Evolutionary conservation across 345 rosid species (phyloP).

Genomic region (Salix dunnii): DNA sequence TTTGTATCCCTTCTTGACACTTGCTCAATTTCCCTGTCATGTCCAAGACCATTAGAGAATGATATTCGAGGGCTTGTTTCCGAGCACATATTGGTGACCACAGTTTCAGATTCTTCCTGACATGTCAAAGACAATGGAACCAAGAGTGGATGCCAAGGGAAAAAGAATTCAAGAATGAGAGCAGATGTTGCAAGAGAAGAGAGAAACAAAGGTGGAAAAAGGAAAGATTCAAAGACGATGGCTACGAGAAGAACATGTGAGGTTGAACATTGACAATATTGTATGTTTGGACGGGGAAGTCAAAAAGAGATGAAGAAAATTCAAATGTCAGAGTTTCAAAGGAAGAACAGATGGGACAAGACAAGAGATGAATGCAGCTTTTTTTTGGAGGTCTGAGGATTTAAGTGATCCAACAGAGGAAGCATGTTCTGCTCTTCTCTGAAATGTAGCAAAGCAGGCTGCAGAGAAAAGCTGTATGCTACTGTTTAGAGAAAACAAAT

Average conservation of each 20-base stretch:
- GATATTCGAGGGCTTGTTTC: slow-evolving; percentile 58
- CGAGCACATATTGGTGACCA: slow-evolving; percentile 39
- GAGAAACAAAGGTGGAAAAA: neutral
- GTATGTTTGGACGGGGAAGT: neutral
- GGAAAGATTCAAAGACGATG: slow-evolving; percentile 25
- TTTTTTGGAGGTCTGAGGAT: slow-evolving; percentile 1
- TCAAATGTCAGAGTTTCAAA: neutral
- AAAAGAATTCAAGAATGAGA: neutral
- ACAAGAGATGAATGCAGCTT: slow-evolving; percentile 1
- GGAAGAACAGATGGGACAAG: neutral
- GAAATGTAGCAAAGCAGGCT: slow-evolving; percentile 22
- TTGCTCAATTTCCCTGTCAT: slow-evolving; percentile 18
- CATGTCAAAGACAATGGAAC: neutral
- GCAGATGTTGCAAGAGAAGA: neutral
- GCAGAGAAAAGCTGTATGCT: slow-evolving; percentile 16
- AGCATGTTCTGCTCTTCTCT: slow-evolving; percentile 15
- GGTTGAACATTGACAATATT: slow-evolving; percentile 12
- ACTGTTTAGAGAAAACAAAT: neutral
- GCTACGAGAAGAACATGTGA: slow-evolving; percentile 17
- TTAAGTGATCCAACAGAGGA: slow-evolving; percentile 4
- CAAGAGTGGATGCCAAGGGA: neutral
- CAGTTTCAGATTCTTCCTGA: neutral
- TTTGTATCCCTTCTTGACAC: slow-evolving; percentile 38
- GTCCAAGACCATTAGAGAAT: slow-evolving; percentile 51
- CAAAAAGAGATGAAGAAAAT: neutral